phyloP scores from a whole-genome alignment of 2,329 filamentous ascomycete genomes.

The Trichoderma koningiopsis region DNA sequence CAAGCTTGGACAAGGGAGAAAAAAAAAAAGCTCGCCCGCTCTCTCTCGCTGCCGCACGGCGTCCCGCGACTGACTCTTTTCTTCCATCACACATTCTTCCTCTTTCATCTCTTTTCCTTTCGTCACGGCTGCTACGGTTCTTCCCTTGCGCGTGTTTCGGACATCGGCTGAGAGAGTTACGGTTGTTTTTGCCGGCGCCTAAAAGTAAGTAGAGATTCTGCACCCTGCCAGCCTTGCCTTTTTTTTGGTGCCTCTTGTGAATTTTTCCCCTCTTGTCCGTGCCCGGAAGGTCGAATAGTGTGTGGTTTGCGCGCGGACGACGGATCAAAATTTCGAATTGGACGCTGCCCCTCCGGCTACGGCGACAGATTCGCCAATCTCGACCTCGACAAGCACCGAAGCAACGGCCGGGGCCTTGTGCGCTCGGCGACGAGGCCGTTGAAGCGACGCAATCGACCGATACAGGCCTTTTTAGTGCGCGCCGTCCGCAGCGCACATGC shows the following conservation, averaged over 20 bases:
- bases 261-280: slow-evolving; percentile 32
- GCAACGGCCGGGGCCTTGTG: not conserved
- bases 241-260: slow-evolving; percentile 28
- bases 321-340: slow-evolving; percentile 21
- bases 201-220: slow-evolving; percentile 52
- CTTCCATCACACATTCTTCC: slow-evolving; percentile 33
- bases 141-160: slow-evolving; percentile 53
- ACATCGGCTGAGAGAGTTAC: slow-evolving; percentile 47
- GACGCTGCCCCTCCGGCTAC: slow-evolving; percentile 27
- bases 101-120: slow-evolving; percentile 40
- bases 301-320: slow-evolving; percentile 23
- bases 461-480: not conserved
- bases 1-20: slow-evolving; percentile 38
- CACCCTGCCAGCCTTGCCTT: slow-evolving; percentile 21
- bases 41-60: slow-evolving; percentile 38
- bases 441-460: slow-evolving; percentile 19
- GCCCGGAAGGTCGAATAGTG: slow-evolving; percentile 26
- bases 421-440: not conserved
- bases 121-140: slow-evolving; percentile 47
- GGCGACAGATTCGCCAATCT: slow-evolving; percentile 23
- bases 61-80: slow-evolving; percentile 38
- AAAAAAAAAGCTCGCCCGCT: slow-evolving; percentile 41
- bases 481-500: not conserved
- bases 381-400: slow-evolving; percentile 3
- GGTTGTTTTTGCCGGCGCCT: slow-evolving; percentile 54